A percentile compares a stretch with the other conserved stretches of the same genome.
Evolutionary conservation across 495 filamentous ascomycete species (phyloP).

Genomic region (Hamigera avellanea): DNA sequence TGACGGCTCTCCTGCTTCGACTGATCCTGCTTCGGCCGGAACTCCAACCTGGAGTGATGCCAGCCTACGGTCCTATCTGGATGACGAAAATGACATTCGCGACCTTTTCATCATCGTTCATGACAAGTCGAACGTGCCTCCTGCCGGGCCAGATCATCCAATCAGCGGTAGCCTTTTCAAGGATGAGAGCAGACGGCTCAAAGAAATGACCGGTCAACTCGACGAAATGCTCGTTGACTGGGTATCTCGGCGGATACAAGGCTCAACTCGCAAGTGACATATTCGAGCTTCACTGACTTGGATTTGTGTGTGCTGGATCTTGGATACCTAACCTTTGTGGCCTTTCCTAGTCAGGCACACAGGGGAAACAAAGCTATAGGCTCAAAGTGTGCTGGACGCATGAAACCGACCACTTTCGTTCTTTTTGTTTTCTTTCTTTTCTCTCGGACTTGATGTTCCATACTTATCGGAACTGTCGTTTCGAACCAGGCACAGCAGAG

Average conservation of each 20-base stretch:
- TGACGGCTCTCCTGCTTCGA: conserved; percentile 27
- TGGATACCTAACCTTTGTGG: not conserved
- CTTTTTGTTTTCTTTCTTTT: not conserved
- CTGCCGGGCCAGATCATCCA: conserved; percentile 70
- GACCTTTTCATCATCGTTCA: conserved; percentile 87
- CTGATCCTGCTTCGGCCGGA: conserved; percentile 26
- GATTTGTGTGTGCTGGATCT: conserved; percentile 4
- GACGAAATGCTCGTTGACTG: conserved; percentile 80
- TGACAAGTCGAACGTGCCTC: conserved; percentile 70
- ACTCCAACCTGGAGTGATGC: conserved; percentile 69
- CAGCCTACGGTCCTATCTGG: conserved; percentile 76
- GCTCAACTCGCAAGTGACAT: conserved; percentile 6
- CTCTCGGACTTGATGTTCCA: not conserved
- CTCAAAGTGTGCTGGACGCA: conserved; percentile 19
- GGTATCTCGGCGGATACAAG: conserved; percentile 47
- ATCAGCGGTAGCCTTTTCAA: conserved; percentile 69
- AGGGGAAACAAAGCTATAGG: too few species aligned
- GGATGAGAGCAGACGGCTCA: conserved; percentile 69
- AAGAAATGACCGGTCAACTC: conserved; percentile 72
- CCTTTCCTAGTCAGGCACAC: not conserved
- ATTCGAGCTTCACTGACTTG: not conserved
- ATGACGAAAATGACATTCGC: conserved; percentile 81
- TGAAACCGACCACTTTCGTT: conserved; percentile 2
- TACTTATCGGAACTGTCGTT: too few species aligned
- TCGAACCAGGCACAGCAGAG: too few species aligned